Conservation (phyloP, 1,284 basidiomycete genomes). For the Ceratobasidium sp. region DNA sequence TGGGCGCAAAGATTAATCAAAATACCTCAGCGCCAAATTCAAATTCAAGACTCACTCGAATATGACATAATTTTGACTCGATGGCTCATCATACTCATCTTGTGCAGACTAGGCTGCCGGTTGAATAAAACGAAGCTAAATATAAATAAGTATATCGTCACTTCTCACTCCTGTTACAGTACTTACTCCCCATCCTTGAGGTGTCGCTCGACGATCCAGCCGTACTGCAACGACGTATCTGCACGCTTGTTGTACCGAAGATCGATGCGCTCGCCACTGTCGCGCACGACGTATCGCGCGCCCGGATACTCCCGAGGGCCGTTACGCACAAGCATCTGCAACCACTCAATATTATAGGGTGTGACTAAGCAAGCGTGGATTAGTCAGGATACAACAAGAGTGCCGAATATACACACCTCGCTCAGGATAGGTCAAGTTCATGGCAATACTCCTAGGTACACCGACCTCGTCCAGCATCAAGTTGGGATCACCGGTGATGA, state of each 20-base stretch:
- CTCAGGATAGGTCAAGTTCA: constrained; percentile 98
- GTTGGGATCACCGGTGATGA: constrained; percentile 99
- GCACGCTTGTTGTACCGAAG: constrained; percentile 96
- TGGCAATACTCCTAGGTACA: constrained; percentile 96
- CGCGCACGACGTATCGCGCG: constrained; percentile 96
- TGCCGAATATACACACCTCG: constrained; percentile 68
- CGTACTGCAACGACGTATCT: constrained; percentile 97
- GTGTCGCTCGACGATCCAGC: constrained; percentile 99
- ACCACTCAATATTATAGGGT: constrained; percentile 94
- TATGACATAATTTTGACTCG: constrained; percentile 98
- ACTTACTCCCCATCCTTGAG: constrained; percentile 96
- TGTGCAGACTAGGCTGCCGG: constrained; percentile 97
- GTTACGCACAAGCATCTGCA: constrained; percentile 96
- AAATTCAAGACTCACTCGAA: constrained; percentile 76
- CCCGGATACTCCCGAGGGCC: constrained; percentile 97
- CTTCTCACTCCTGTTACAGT: not conserved
- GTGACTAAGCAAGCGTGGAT: constrained; percentile 71
- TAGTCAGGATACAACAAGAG: constrained; percentile 32
- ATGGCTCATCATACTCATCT: constrained; percentile 99
- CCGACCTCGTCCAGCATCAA: constrained; percentile 97
- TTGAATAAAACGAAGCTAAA: constrained; percentile 94
- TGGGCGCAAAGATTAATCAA: constrained; percentile 53
- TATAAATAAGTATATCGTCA: not conserved
- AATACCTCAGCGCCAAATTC: not conserved
- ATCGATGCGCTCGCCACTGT: constrained; percentile 98